A percentile compares a stretch with the other conserved stretches of the same genome.
These are phyloP conservation scores for Didymella pinodella DNA, from an alignment of 2,329 filamentous ascomycete genomes.

Conservation along the genomic window DNA sequence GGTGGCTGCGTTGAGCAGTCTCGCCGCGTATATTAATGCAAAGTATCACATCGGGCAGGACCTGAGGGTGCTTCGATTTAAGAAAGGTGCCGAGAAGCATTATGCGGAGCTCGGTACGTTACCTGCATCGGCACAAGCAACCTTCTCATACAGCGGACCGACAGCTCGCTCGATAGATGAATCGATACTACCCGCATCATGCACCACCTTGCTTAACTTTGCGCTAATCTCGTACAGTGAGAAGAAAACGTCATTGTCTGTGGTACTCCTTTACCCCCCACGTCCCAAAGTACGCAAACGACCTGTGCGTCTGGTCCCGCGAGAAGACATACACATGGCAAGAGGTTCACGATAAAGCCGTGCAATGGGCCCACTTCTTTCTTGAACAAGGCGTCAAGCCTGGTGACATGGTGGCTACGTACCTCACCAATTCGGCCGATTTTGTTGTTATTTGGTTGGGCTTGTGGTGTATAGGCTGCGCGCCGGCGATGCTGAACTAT, in stretches of 20 bases:
- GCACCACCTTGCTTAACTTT: neutral
- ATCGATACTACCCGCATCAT: neutral
- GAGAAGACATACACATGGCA: constrained; percentile 55
- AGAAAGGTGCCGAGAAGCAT: constrained; percentile 48
- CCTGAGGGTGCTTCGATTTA: constrained; percentile 54
- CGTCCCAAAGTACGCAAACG: constrained; percentile 49
- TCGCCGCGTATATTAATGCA: constrained; percentile 69
- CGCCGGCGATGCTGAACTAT: constrained; percentile 74
- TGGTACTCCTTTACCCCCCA: constrained; percentile 43
- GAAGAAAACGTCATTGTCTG: constrained; percentile 48
- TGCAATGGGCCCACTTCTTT: constrained; percentile 44
- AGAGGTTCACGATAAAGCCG: constrained; percentile 38
- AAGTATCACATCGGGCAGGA: constrained; percentile 73
- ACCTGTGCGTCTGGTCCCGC: constrained; percentile 71
- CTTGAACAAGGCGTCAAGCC: constrained; percentile 63
- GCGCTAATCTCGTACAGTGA: constrained; percentile 38
- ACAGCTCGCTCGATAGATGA: neutral
- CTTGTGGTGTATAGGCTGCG: constrained; percentile 69
- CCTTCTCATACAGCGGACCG: neutral
- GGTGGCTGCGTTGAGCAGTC: constrained; percentile 44
- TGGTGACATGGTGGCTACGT: constrained; percentile 69
- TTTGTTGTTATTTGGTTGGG: constrained; percentile 73
- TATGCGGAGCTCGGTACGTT: constrained; percentile 42
- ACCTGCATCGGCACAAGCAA: neutral
- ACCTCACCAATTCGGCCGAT: constrained; percentile 71